phyloP scores from a whole-genome alignment of 805 yeast species.

The Schwanniomyces polymorphus region DNA sequence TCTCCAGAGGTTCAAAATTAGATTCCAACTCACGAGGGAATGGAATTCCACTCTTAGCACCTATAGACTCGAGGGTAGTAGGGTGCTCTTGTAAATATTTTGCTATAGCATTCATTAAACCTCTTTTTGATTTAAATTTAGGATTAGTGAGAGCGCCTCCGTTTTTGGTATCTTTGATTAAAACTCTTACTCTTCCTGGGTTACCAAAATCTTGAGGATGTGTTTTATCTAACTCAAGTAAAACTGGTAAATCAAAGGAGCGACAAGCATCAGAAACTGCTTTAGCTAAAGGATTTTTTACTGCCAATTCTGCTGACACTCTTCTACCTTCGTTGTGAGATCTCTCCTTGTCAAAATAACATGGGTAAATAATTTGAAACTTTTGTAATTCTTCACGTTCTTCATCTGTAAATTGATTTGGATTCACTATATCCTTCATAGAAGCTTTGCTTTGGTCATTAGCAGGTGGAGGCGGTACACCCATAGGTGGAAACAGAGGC shows the following conservation, averaged over 20 bases:
- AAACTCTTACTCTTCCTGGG: slow-evolving; percentile 90
- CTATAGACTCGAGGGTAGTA: slow-evolving; percentile 62
- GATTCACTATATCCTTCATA: slow-evolving; percentile 28
- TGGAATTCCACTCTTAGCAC: slow-evolving; percentile 51
- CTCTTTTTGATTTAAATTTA: slow-evolving; percentile 54
- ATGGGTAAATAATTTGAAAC: slow-evolving; percentile 82
- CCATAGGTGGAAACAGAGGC: slow-evolving; percentile 15
- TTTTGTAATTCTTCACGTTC: slow-evolving; percentile 63
- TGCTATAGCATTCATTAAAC: slow-evolving; percentile 59
- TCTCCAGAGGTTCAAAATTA: slow-evolving; percentile 53
- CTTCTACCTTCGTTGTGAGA: slow-evolving; percentile 83
- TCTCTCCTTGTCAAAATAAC: slow-evolving; percentile 83
- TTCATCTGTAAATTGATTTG: slow-evolving; percentile 46
- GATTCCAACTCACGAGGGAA: slow-evolving; percentile 61
- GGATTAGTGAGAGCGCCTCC: slow-evolving; percentile 39
- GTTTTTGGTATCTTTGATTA: slow-evolving; percentile 49
- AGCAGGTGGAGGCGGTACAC: slow-evolving; percentile 10
- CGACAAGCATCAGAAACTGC: slow-evolving; percentile 75
- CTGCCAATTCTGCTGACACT: slow-evolving; percentile 66
- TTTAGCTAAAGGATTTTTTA: slow-evolving; percentile 84
- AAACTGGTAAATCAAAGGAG: slow-evolving; percentile 35
- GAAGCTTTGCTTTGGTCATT: slow-evolving; percentile 8
- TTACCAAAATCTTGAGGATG: slow-evolving; percentile 98
- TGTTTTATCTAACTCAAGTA: slow-evolving; percentile 76
- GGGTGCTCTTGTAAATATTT: slow-evolving; percentile 65